Evolutionary conservation across 257 asterid genomes (phyloP), one percentile per base, ranked within the genome.

Genomic region (Nicotiana otophora): DNA sequence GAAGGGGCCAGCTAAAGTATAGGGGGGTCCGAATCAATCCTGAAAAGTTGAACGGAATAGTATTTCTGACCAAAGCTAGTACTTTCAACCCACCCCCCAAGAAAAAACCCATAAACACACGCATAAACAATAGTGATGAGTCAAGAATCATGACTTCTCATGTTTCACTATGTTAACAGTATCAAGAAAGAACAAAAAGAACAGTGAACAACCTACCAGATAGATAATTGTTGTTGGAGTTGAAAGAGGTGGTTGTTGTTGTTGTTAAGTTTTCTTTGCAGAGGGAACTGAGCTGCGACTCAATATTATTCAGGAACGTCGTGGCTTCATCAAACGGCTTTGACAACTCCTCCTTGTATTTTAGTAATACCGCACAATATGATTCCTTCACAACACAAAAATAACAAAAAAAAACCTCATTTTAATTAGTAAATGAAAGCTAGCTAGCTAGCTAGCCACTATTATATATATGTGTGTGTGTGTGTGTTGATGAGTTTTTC

Each of bases 281-380:
- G 30, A 95, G 97, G 85, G 86, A 75, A 55, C 62, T 86, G 78
- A 93, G 95, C 90, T 95, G 95, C 15, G 91, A 89, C 70, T 90
- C 89, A 20, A 95, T 90, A 86, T 82, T 82, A 92, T 84, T 91
- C 86, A 95, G 87, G 90, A 95, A 95, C 81, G 76, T 84, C 1
- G 91, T 89, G 5, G 98, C 97, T 86, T 95, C 98, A 31, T 93
- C 93, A 62, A 92, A 92, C 15, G 97, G 96, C 89, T 90, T 95
- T 53, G 91, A 86, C 10, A 95, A 48, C 67, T 93, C 96, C 86
- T 90, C 96, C 85, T 89, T 92, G 64, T 84, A 95, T 30, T 90
- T 92, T 42, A 85, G 84, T 63, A 95, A 84, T 26, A 89, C 90
- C 36, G 90, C 91, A 86, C 97, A 92, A 68, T 90, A 95, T 46